A percentile compares a stretch with the other conserved stretches of the same genome.
These are phyloP conservation scores for Clarireedia paspali DNA, from an alignment of 2,329 filamentous ascomycete species.

Conservation along the genomic window DNA sequence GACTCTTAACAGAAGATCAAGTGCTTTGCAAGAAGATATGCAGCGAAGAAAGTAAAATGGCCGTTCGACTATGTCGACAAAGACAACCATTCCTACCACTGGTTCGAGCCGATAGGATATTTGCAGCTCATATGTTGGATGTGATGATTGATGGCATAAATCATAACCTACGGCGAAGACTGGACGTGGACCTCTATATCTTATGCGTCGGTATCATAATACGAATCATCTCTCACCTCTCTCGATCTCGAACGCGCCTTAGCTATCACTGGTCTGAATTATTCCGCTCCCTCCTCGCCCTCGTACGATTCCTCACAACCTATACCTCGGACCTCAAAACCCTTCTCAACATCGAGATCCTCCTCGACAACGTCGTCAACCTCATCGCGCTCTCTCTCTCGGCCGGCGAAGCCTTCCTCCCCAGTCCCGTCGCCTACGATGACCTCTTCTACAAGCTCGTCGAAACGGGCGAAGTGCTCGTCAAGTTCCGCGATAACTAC, in stretches of 20 bases:
- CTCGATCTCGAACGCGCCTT: slow-evolving; percentile 72
- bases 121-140: slow-evolving; percentile 73
- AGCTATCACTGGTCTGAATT: slow-evolving; percentile 92
- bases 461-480: slow-evolving; percentile 76
- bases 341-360: slow-evolving; percentile 59
- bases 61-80: slow-evolving; percentile 82
- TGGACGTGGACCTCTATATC: slow-evolving; percentile 80
- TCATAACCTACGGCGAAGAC: slow-evolving; percentile 79
- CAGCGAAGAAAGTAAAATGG: slow-evolving; percentile 64
- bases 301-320: slow-evolving; percentile 83
- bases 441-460: slow-evolving; percentile 98
- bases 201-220: slow-evolving; percentile 75
- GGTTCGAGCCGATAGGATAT: slow-evolving; percentile 62
- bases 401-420: slow-evolving; percentile 83
- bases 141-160: slow-evolving; percentile 85
- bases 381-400: slow-evolving; percentile 78
- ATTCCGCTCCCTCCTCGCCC: slow-evolving; percentile 79
- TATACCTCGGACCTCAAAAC: slow-evolving; percentile 72
- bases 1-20: slow-evolving; percentile 80
- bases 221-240: slow-evolving; percentile 76
- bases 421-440: slow-evolving; percentile 80
- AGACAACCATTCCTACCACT: slow-evolving; percentile 77
- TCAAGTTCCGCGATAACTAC: slow-evolving; percentile 77
- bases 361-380: slow-evolving; percentile 74
- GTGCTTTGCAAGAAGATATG: slow-evolving; percentile 76